Conservation (phyloP, 805 yeast genomes). For the Starmerella stigmatis region DNA sequence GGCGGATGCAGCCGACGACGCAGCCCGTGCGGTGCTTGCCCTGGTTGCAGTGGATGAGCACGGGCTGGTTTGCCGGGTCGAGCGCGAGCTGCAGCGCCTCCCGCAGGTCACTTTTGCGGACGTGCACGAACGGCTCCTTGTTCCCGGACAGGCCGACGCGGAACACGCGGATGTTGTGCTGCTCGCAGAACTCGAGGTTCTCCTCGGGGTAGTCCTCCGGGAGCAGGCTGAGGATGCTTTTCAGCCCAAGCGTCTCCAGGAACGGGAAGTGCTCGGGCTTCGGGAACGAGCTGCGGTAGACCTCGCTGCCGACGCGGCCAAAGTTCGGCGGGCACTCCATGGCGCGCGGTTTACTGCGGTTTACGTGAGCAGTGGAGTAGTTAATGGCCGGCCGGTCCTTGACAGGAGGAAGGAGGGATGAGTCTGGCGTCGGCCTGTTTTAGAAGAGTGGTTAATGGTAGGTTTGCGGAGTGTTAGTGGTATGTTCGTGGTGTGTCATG, state of each 20-base stretch:
- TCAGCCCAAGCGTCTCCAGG: conserved; percentile 50
- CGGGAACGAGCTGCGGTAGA: conserved; percentile 86
- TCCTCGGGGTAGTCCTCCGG: conserved; percentile 87
- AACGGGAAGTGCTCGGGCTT: conserved; percentile 70
- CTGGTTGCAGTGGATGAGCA: conserved; percentile 86
- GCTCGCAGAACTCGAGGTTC: conserved; percentile 51
- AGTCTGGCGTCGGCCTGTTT: not conserved
- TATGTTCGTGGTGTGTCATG: too few relatives aligned
- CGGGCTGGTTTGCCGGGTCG: conserved; percentile 81
- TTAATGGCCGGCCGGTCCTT: not conserved
- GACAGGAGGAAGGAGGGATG: not conserved
- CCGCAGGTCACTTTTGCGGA: conserved; percentile 56
- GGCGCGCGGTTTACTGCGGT: too few relatives aligned
- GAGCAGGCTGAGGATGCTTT: conserved; percentile 69
- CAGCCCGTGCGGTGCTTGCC: conserved; percentile 98
- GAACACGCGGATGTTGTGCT: conserved; percentile 55
- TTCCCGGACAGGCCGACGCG: conserved; percentile 94
- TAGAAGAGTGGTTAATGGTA: too few relatives aligned
- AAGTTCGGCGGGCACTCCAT: conserved; percentile 69
- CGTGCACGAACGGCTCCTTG: conserved; percentile 39
- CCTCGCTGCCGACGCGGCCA: conserved; percentile 63
- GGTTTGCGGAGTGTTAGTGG: too few relatives aligned
- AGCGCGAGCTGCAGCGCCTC: conserved; percentile 71
- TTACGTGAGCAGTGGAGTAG: not conserved
- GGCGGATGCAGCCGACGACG: conserved; percentile 80